Percentiles rank a stretch among this genome's conserved stretches.
Evolutionary conservation across 148 eudicot genomes (phyloP).

Genomic region (Rhododendron vialii): DNA sequence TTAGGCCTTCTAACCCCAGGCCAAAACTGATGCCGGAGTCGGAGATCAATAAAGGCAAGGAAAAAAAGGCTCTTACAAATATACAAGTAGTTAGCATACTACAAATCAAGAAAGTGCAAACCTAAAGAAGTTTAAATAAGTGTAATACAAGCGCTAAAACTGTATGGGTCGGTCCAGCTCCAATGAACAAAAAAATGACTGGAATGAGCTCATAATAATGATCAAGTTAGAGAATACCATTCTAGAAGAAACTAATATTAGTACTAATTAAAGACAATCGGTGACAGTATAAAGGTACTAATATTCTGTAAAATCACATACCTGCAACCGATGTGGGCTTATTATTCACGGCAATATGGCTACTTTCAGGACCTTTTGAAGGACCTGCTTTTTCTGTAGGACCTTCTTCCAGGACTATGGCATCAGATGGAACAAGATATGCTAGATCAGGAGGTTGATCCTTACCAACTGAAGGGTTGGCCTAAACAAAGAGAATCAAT

Average conservation of each 20-base stretch:
- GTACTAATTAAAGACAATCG: neutral
- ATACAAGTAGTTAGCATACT: neutral
- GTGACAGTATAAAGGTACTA: neutral
- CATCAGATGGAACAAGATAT: conserved; percentile 68
- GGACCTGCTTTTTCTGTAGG: conserved; percentile 36
- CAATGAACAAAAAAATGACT: neutral
- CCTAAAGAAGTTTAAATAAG: neutral
- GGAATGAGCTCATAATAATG: neutral
- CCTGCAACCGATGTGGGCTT: conserved; percentile 38
- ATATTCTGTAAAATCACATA: conserved; percentile 12
- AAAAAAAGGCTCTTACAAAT: neutral
- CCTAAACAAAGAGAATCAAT: conserved; percentile 30
- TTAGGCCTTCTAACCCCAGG: neutral
- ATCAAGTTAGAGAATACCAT: neutral
- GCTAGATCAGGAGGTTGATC: conserved; percentile 99
- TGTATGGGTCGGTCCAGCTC: neutral
- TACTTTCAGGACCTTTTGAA: conserved; percentile 27
- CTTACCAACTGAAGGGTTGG: conserved; percentile 82
- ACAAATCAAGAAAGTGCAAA: neutral
- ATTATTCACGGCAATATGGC: conserved; percentile 18
- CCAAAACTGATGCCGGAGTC: neutral
- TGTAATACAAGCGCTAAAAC: neutral
- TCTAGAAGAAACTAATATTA: neutral
- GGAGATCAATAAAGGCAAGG: neutral
- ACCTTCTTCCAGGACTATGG: conserved; percentile 33